Base-by-base conservation (phyloP, 2,329 filamentous ascomycete species). In the Gremmenia infestans region DNA sequence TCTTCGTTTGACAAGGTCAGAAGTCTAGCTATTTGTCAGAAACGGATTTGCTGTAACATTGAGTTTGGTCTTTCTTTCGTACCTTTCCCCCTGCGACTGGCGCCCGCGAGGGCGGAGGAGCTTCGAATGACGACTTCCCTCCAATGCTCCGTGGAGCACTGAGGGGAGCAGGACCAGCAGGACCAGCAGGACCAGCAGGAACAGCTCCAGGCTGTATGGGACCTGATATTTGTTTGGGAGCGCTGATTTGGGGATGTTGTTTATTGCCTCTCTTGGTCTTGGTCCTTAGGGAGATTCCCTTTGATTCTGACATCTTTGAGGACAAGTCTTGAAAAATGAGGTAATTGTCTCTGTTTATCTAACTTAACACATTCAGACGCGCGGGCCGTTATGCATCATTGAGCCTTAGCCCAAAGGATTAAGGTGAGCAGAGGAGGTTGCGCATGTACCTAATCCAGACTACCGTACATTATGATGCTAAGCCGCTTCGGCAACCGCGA, bases 1-100 rank as follows among this genome's bases (percentile, higher is more conserved):
- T 65, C 94, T 81, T 65, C 91, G 83, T 76, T 97, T 97, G 57
- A 99, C 92, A 53, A 97, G 78, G 71, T 99, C 93, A 23, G 82
- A 82, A 1, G 83, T 86, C 82, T 71, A 42, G 12, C 12, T 15
- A 22, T 14, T 12, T 2, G 12, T 48, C 11, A 45, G 42, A 45
- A 48, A 23, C 8, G n/a, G 3, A 15, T 32, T 32, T n/a, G 14
- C 12, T 15, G 28, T 8, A 48, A 15, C 11, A 7, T 2, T 17
- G 35, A 15, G 9, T 32, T 15, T n/a, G 22, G 23, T 28, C 11
- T 14, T 47, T n/a, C 19, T 5, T 32, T 23, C 72, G 55, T 65
- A 81, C 81, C 75, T 85, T 85, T 65, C 81, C 81, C 51, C 81
- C 78, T 45, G 74, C 74, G 37, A 48, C 23, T 9, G 80, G 79